Conservation (phyloP, 768 basidiomycete genomes). For the Auricularia heimuer region DNA sequence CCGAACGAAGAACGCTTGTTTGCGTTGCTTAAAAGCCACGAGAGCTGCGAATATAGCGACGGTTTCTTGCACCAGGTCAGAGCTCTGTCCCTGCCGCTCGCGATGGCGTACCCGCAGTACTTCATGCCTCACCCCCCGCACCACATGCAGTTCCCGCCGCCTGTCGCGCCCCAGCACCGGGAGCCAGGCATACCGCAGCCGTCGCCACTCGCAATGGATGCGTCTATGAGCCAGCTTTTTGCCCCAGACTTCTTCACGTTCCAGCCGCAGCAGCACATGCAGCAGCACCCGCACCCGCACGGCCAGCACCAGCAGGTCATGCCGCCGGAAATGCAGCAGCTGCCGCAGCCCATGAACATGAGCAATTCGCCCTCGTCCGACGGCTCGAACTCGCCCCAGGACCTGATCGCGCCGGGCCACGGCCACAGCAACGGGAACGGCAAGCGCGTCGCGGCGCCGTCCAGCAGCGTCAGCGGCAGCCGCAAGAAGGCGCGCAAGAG, state of each 20-base stretch:
- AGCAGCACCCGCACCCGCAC: constrained; percentile 9
- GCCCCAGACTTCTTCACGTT: constrained; percentile 52
- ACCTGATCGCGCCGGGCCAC: constrained; percentile 26
- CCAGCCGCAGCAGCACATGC: constrained; percentile 44
- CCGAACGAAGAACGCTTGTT: background rate
- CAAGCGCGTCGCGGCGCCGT: constrained; percentile 46
- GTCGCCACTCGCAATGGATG: constrained; percentile 54
- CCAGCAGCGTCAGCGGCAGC: constrained; percentile 36
- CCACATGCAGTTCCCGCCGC: constrained; percentile 5
- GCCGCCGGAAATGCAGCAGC: constrained; percentile 38
- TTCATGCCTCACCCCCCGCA: constrained; percentile 33
- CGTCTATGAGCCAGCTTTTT: constrained; percentile 36
- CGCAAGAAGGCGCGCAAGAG: constrained; percentile 57
- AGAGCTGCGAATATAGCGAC: background rate
- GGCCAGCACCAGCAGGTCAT: constrained; percentile 11
- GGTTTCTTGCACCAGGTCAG: background rate
- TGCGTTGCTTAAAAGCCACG: background rate
- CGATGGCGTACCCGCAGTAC: constrained; percentile 18
- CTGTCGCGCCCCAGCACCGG: constrained; percentile 3
- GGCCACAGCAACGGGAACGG: constrained; percentile 41
- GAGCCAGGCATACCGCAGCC: constrained; percentile 28
- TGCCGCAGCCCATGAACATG: constrained; percentile 45
- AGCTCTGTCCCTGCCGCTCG: background rate
- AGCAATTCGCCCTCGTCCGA: constrained; percentile 71
- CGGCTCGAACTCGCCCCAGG: constrained; percentile 57